Base-by-base conservation (phyloP, 306 rosid genomes). In the Chamaecrista fasciculata region DNA sequence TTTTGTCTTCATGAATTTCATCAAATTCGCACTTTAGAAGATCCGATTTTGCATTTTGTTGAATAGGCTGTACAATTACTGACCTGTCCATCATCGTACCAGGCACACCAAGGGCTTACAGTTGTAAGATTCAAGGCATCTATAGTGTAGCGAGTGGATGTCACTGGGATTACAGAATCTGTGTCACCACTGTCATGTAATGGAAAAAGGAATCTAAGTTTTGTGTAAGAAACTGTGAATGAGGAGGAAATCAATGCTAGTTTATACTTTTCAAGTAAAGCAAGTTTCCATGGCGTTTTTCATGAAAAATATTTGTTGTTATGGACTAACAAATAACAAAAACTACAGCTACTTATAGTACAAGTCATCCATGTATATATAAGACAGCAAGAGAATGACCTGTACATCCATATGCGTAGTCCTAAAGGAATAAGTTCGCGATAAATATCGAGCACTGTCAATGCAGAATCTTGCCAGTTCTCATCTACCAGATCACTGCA, bases 71-170 rank as follows among this genome's bases (percentile, higher is more conserved):
- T 60, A 50, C 6, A 28, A 39, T 65, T 36, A 33, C 46, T 63
- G 81, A 90, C 98, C 87, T 86, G 84, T 11, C 79, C 87, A 37
- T 80, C 90, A 37, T 85, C 87, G 7, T 93, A 93, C 98, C 98
- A 93, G 57, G 98, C 76, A 28, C 69, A 82, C 96, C 98, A 93
- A 33, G 85, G 89, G n/a, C 81, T 62, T 10, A 70, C 62, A 6
- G 87, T 84, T 25, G 96, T 73, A 77, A 93, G 97, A 56, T 80
- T 61, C 67, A 86, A 94, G 66, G 97, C 88, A 34, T 83, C 82
- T 43, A 90, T 81, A 80, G 89, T 88, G 53, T 80, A 78, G n/a
- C n/a, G n/a, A n/a, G n/a, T n/a, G n/a, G n/a, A n/a, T n/a, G n/a
- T n/a, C n/a, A n/a, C n/a, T n/a, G 97, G 98, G 72, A 93, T 47